phyloP scores from a whole-genome alignment of 305 asterid species.

The Vinca major region DNA sequence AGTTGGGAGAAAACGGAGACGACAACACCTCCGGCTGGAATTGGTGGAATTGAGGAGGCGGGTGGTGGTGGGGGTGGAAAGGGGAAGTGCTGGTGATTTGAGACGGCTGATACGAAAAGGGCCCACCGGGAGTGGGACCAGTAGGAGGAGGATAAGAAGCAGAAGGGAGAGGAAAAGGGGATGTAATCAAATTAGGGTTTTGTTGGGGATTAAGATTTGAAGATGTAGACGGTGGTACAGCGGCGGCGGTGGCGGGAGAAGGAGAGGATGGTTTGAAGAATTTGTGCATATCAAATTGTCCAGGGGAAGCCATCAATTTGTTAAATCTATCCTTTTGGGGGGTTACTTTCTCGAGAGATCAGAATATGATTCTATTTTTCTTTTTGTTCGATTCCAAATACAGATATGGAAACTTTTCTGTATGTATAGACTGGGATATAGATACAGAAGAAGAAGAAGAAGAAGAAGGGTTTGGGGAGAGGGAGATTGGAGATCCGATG shows the following conservation, averaged over 20 bases:
- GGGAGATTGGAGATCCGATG: slow-evolving; percentile 24
- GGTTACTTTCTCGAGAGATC: background rate
- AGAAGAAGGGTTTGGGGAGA: background rate
- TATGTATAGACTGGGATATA: background rate
- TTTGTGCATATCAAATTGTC: slow-evolving; percentile 57
- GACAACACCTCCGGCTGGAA: slow-evolving; percentile 23
- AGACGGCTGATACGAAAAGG: slow-evolving; percentile 32
- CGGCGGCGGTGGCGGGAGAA: slow-evolving; percentile 8
- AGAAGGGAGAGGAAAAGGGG: slow-evolving; percentile 48
- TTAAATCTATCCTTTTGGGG: no score
- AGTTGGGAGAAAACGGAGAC: slow-evolving; percentile 27
- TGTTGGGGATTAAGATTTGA: slow-evolving; percentile 47
- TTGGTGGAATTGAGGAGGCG: slow-evolving; percentile 25
- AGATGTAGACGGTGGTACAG: slow-evolving; percentile 15
- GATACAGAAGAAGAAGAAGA: background rate
- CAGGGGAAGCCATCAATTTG: slow-evolving; percentile 45
- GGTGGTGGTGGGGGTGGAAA: slow-evolving; percentile 37
- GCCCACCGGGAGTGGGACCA: slow-evolving; percentile 32
- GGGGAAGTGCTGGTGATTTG: slow-evolving; percentile 26
- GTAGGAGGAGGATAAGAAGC: slow-evolving; percentile 71
- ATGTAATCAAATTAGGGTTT: slow-evolving; percentile 36
- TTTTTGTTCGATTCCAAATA: background rate
- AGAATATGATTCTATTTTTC: background rate
- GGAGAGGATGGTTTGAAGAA: slow-evolving; percentile 51
- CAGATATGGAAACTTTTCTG: background rate